phyloP scores from a whole-genome alignment of 2,329 filamentous ascomycete species.

The Apiospora koreana region DNA sequence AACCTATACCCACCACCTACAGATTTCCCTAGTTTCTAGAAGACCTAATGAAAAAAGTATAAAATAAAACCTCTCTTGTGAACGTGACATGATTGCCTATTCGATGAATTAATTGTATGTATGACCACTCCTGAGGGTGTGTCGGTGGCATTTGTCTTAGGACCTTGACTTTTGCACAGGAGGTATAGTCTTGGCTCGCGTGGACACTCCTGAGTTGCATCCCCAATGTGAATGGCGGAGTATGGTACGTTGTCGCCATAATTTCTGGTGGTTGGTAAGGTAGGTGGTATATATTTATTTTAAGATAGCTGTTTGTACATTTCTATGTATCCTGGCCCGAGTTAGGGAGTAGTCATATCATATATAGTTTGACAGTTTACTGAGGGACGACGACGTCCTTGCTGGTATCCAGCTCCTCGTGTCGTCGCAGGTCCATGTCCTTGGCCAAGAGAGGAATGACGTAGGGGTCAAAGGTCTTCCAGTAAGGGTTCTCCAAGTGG shows the following conservation, averaged over 20 bases:
- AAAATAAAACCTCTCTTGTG: background rate
- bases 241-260: too few relatives aligned
- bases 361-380: background rate
- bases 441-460: conserved; percentile 68
- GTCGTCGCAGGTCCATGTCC: conserved; percentile 68
- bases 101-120: too few relatives aligned
- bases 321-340: background rate
- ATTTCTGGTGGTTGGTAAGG: too few relatives aligned
- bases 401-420: conserved; percentile 60
- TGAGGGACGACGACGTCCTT: conserved; percentile 18
- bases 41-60: conserved; percentile 17
- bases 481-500: conserved; percentile 70
- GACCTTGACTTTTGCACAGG: too few relatives aligned
- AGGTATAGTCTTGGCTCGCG: too few relatives aligned
- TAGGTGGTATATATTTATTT: background rate
- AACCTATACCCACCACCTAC: conserved; percentile 15
- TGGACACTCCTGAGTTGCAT: too few relatives aligned
- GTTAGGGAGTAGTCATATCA: background rate
- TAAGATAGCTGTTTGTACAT: background rate
- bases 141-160: too few relatives aligned
- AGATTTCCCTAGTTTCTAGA: conserved; percentile 18
- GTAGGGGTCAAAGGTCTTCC: conserved; percentile 73
- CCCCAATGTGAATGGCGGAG: too few relatives aligned
- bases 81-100: too few relatives aligned
- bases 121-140: too few relatives aligned